phyloP scores from a whole-genome alignment of 495 filamentous ascomycete genomes.

The Tuber calosporum region DNA sequence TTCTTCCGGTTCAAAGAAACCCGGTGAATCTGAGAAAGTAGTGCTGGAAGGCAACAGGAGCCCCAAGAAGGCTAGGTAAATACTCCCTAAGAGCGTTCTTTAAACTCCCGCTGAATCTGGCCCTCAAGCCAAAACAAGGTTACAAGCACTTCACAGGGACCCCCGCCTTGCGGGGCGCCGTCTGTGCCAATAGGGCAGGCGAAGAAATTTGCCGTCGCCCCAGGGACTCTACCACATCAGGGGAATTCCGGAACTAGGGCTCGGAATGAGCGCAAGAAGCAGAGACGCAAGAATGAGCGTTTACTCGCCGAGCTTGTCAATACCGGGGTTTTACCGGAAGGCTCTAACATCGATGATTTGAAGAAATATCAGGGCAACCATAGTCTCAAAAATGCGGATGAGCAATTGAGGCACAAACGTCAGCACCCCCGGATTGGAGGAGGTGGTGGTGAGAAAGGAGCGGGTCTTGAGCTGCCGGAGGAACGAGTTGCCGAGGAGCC shows the following conservation, averaged over 20 bases:
- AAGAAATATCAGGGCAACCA: neutral
- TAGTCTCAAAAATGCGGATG: neutral
- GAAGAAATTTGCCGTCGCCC: constrained; percentile 13
- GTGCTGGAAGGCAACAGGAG: neutral
- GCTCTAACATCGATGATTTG: neutral
- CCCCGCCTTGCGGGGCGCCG: neutral
- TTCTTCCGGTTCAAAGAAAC: neutral
- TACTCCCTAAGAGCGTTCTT: neutral
- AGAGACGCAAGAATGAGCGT: constrained; percentile 9
- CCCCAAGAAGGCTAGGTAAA: neutral
- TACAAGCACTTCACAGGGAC: neutral
- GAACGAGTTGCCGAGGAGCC: neutral
- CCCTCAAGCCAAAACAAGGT: neutral
- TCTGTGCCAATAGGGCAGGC: neutral
- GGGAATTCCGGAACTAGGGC: constrained; percentile 21
- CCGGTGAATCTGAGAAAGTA: neutral
- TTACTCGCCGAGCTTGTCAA: constrained; percentile 15
- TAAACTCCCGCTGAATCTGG: neutral
- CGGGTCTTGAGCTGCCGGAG: neutral
- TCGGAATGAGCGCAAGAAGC: constrained; percentile 36
- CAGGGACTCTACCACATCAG: constrained; percentile 30
- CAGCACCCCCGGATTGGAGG: neutral
- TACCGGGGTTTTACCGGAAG: constrained; percentile 13
- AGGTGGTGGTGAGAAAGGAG: neutral
- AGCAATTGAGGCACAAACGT: neutral